A percentile compares a stretch with the other conserved stretches of the same genome.
phyloP scores from a whole-genome alignment of 2,329 filamentous ascomycete genomes.

The Capronia epimyces region DNA sequence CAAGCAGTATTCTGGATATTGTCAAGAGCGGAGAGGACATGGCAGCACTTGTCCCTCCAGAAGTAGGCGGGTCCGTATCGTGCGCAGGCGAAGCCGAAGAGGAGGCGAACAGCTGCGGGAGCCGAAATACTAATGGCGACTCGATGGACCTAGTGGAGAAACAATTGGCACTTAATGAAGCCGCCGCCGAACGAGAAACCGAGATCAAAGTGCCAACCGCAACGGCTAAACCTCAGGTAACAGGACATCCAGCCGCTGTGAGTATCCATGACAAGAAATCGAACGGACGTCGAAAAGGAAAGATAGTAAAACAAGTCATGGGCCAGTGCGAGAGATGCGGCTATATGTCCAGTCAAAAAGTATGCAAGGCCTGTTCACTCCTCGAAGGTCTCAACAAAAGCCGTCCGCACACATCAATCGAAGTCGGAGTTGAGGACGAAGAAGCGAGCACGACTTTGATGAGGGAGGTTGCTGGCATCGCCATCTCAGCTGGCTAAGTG shows the following conservation, averaged over 20 bases:
- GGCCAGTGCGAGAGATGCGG: conserved; percentile 83
- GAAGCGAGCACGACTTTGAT: conserved; percentile 49
- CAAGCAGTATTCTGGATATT: conserved; percentile 90
- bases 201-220: conserved; percentile 51
- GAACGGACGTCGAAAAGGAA: conserved; percentile 35
- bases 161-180: conserved; percentile 60
- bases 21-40: conserved; percentile 95
- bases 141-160: conserved; percentile 82
- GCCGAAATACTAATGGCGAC: conserved; percentile 59
- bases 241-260: conserved; percentile 24
- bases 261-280: conserved; percentile 25
- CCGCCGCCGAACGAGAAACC: conserved; percentile 55
- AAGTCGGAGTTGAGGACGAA: conserved; percentile 45
- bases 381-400: conserved; percentile 85
- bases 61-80: conserved; percentile 41
- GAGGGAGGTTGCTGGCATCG: conserved; percentile 46
- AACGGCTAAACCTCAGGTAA: conserved; percentile 11
- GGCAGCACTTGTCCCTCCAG: conserved; percentile 72
- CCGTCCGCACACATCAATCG: conserved; percentile 44
- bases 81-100: conserved; percentile 34
- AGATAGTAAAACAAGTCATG: conserved; percentile 61
- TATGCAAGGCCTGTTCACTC: conserved; percentile 90
- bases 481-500: conserved; percentile 37
- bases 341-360: conserved; percentile 87
- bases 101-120: conserved; percentile 66